Evolutionary conservation across 192 early-diverging fungal genomes (phyloP), one percentile per base, ranked within the genome.

Genomic region (Cetraspora pellucida): DNA sequence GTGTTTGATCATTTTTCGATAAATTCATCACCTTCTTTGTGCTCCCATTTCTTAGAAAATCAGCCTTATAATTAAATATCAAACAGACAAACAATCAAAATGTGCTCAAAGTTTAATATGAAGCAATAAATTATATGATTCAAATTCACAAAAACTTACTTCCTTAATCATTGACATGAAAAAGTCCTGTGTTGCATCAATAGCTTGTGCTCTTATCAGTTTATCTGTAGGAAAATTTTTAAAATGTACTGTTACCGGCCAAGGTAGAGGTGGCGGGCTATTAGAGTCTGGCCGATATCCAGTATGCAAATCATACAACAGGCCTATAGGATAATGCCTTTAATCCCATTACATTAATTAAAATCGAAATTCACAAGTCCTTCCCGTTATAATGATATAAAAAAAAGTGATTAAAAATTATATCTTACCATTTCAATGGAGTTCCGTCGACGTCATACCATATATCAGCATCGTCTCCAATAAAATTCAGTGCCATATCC

Each of bases 101-200:
- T 37, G 0, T 6, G 37, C 1, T 6, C 1, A 37, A 0, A 1
- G 3, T 37, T 37, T 37, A 37, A 37, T 37, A 37, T 37, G 37
- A 37, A 37, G 7, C 3, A 37, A 37, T 37, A 37, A 37, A 37
- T 37, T 2, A 37, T 37, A 37, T 37, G 37, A 37, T 37, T 37
- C 37, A 1, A 37, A 37, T 37, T 37, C 37, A 1, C 37, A 6
- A 37, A 37, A 37, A 50, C 54, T 64, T 78, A 87, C 90, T 85
- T 96, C 95, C 81, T 96, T 96, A 77, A 94, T 86, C 89, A 91
- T 90, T 13, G 93, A 90, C 93, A 96, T 96, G 78, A 90, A 94
- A 79, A 91, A 92, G 74, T 94, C 92, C 44, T 88, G 88, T 66
- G 88, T 88, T 1, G 80, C 81, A 57, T 90, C 86, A 9, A 83